A percentile compares a stretch with the other conserved stretches of the same genome.
Evolutionary conservation across 176 grass and related monocot species (phyloP).

Genomic region (Puccinellia tenuiflora): DNA sequence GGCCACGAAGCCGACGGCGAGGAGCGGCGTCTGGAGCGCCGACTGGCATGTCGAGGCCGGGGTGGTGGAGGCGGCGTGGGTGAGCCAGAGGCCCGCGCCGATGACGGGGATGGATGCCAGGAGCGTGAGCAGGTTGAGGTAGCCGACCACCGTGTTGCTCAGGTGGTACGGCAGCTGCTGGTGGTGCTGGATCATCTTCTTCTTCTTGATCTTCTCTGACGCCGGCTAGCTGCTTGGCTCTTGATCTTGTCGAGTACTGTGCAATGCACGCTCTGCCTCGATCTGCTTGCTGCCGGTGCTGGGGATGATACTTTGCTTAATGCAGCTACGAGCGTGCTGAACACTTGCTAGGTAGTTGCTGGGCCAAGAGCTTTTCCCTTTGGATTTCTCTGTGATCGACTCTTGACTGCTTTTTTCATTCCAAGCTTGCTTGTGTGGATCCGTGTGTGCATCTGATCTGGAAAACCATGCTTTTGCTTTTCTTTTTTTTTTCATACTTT

Average conservation of each 20-base stretch:
- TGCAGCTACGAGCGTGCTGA: neutral
- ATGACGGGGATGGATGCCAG: conserved; percentile 73
- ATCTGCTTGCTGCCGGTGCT: too few species aligned
- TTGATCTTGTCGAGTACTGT: neutral
- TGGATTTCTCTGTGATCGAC: neutral
- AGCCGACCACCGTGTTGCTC: conserved; percentile 74
- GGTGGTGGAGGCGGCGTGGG: conserved; percentile 33
- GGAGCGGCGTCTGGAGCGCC: conserved; percentile 55
- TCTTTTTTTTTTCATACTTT: neutral
- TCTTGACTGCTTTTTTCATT: neutral
- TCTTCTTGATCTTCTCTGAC: too few species aligned
- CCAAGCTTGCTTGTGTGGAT: neutral
- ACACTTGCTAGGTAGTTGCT: neutral
- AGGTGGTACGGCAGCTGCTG: too few species aligned
- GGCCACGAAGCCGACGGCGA: conserved; percentile 57
- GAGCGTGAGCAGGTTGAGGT: conserved; percentile 73
- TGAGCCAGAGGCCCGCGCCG: conserved; percentile 68
- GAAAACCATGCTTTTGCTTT: too few species aligned
- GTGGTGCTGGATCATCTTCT: neutral
- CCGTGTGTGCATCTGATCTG: conserved; percentile 6
- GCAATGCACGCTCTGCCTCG: neutral
- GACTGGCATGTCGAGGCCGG: conserved; percentile 51
- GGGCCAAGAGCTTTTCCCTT: neutral
- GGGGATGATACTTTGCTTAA: neutral
- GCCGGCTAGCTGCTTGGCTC: too few species aligned